Evolutionary conservation across 148 eudicot species (phyloP), one percentile per base, ranked within the genome.

Genomic region (Simmondsia chinensis): DNA sequence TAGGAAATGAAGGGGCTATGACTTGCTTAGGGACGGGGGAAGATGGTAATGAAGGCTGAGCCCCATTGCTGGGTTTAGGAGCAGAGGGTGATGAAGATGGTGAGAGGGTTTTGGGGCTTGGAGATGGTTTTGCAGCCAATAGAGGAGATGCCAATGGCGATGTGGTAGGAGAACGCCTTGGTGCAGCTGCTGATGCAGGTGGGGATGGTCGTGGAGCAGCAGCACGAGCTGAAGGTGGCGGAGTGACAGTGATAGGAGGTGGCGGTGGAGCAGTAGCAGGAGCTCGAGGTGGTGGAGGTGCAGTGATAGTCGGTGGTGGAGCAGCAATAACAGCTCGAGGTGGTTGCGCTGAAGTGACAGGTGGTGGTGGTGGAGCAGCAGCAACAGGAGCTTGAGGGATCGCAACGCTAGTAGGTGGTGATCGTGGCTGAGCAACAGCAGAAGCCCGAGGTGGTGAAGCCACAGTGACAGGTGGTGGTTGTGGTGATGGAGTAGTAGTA

Each of bases 351-450:
- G 33, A 5, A 26, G 12, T n/a, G 26, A 38, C n/a, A 26, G 50
- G 21, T 17, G 26, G 13, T n/a, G 34, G 20, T 7, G 56, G 14
- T 17, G 16, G 15, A 39, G 13, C 10, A 33, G 17, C 6, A 20
- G 28, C 18, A 20, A 66, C 24, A 2, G 55, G 32, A 7, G 63
- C 14, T 3, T 37, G 30, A 20, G 60, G 54, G 7, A 46, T 49
- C 12, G 47, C 13, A 13, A 66, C 10, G 73, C 29, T 2, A 37
- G 46, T 11, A 28, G 47, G 25, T 19, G 53, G 14, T 1, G 48
- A 32, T 20, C 8, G 39, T 9, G 32, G 29, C 9, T 36, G 36
- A 20, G 24, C 12, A 37, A 20, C 14, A 34, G 39, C 8, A 30
- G 46, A 6, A 1, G 50, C 20, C 9, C 18, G 14, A 12, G 48